Conservation (phyloP, 2,329 filamentous ascomycete genomes). For the Monilinia fructicola region DNA sequence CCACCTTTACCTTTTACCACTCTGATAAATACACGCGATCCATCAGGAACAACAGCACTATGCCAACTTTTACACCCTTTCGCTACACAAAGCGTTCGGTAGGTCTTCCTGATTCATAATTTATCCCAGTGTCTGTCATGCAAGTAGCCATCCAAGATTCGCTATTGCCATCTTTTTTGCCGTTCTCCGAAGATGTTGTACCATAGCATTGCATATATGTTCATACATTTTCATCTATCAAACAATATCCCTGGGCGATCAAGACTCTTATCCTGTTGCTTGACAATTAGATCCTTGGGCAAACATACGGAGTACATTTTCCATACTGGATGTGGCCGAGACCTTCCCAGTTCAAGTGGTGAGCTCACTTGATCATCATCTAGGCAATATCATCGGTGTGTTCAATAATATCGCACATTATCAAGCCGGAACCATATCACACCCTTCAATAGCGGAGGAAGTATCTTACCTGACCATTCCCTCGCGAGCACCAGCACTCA, state of each 20-base stretch:
- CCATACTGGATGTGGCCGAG: background rate
- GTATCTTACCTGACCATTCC: background rate
- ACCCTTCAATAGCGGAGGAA: background rate
- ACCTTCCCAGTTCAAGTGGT: background rate
- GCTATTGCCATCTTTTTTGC: background rate
- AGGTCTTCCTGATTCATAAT: background rate
- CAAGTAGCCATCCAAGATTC: slow-evolving; percentile 4
- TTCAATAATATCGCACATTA: background rate
- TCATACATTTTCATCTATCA: background rate
- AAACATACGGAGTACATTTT: background rate
- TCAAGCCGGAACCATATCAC: background rate
- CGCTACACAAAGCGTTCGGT: background rate
- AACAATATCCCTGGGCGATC: background rate
- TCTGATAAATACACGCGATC: background rate
- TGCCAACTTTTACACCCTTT: background rate
- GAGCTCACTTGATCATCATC: background rate
- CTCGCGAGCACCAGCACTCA: background rate
- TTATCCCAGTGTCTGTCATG: background rate
- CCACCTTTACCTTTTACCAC: background rate
- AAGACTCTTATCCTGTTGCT: background rate
- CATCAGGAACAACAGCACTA: background rate
- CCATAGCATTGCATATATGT: background rate
- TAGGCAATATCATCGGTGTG: background rate
- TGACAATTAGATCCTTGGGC: background rate
- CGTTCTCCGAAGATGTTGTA: background rate